Conservation (phyloP, 2,329 filamentous ascomycete genomes). For the Thelonectria blattea region DNA sequence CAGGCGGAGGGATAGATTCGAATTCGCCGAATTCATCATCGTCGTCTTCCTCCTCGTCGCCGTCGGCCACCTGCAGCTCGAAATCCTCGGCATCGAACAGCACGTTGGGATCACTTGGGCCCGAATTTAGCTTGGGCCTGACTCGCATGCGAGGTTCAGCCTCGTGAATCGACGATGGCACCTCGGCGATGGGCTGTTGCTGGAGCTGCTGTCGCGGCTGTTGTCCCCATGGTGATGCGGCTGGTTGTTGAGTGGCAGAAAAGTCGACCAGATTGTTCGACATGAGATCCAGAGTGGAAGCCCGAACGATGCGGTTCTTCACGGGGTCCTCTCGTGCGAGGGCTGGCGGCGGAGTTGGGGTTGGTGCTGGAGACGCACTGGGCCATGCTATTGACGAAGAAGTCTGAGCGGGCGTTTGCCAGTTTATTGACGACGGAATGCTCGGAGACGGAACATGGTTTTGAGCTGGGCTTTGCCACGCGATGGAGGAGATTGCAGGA, state of each 20-base stretch:
- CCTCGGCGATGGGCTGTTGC: conserved; percentile 3
- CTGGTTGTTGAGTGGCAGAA: conserved; percentile 23
- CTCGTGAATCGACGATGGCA: not conserved
- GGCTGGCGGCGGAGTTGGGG: conserved; percentile 13
- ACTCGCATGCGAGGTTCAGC: conserved; percentile 17
- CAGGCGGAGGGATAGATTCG: conserved; percentile 49
- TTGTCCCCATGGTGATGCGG: conserved; percentile 11
- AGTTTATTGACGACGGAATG: conserved; percentile 5
- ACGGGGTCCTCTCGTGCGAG: conserved; percentile 19
- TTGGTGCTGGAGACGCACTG: conserved; percentile 17
- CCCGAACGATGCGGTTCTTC: conserved; percentile 45
- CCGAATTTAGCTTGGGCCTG: conserved; percentile 34
- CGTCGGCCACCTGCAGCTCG: conserved; percentile 48
- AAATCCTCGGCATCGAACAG: conserved; percentile 71
- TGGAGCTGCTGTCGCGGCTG: conserved; percentile 21
- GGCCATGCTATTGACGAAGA: conserved; percentile 29
- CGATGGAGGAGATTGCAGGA: conserved; percentile 9
- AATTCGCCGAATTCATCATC: conserved; percentile 62
- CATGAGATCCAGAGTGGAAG: conserved; percentile 60
- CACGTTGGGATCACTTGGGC: conserved; percentile 56
- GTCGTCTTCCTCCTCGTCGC: conserved; percentile 52
- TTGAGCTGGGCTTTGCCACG: conserved; percentile 24
- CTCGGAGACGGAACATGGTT: not conserved
- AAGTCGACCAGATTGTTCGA: conserved; percentile 58
- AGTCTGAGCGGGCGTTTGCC: not conserved